A percentile compares a stretch with the other conserved stretches of the same genome.
Evolutionary conservation across 768 basidiomycete species (phyloP).

Genomic region (Psilocybe cyanescens): DNA sequence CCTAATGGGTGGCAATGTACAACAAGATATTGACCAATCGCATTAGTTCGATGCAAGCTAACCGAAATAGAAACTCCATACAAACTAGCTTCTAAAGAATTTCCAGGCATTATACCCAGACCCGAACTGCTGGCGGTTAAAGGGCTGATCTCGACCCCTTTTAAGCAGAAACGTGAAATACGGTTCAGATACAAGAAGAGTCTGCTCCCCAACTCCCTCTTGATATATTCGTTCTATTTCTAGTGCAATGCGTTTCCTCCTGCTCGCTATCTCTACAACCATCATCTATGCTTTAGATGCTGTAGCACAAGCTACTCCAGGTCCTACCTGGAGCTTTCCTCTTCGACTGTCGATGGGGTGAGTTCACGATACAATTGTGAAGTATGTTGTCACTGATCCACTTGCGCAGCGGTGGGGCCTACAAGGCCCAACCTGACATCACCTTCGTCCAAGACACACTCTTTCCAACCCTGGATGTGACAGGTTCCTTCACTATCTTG

Average conservation of each 20-base stretch:
- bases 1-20: too few species aligned
- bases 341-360: slow-evolving; percentile 5
- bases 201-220: background rate
- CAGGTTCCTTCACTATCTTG: slow-evolving; percentile 1
- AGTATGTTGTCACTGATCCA: background rate
- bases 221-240: background rate
- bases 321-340: slow-evolving; percentile 6
- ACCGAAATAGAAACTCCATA: too few species aligned
- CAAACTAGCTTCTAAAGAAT: too few species aligned
- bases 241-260: background rate
- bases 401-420: background rate
- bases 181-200: too few species aligned
- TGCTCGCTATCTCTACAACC: background rate
- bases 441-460: slow-evolving; percentile 1
- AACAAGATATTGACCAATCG: too few species aligned
- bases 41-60: too few species aligned
- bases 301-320: background rate
- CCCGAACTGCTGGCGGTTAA: too few species aligned
- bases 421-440: background rate
- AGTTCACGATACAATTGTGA: background rate
- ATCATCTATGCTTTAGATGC: background rate
- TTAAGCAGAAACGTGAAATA: too few species aligned
- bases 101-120: too few species aligned
- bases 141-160: too few species aligned
- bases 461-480: background rate